These are phyloP conservation scores for Micractinium sp. DNA, from an alignment of 139 green algal species.

Conservation along the genomic window DNA sequence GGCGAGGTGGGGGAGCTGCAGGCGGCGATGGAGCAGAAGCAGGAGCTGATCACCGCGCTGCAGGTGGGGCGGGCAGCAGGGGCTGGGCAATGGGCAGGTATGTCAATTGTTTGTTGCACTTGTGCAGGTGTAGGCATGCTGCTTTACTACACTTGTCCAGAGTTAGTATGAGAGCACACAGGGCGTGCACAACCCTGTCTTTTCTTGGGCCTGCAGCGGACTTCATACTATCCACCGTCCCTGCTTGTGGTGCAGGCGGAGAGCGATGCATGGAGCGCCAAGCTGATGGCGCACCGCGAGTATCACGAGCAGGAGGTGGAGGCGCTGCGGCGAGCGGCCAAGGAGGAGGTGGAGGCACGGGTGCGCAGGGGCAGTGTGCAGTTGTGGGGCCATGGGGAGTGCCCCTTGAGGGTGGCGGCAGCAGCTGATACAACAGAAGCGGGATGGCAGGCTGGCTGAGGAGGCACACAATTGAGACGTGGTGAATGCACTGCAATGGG, in stretches of 20 bases:
- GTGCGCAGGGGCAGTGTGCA: background rate
- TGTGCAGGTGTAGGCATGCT: background rate
- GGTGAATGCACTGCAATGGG: background rate
- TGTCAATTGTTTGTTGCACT: no score
- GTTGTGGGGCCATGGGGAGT: background rate
- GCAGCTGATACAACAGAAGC: background rate
- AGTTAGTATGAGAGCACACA: background rate
- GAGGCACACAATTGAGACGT: background rate
- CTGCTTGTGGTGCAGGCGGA: conserved; percentile 4
- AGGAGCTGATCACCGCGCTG: conserved; percentile 25
- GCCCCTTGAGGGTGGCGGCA: no score
- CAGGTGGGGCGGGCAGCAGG: conserved; percentile 1
- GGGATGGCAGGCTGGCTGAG: no score
- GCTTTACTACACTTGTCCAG: no score
- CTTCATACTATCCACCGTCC: background rate
- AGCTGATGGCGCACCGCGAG: conserved; percentile 37
- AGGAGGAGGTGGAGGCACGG: background rate
- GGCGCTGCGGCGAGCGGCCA: background rate
- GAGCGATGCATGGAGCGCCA: conserved; percentile 28
- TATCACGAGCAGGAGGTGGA: conserved; percentile 22
- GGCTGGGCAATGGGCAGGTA: no score
- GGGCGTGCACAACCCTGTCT: background rate
- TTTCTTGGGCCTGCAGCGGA: background rate
- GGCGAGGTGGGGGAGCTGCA: conserved; percentile 28
- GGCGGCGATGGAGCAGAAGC: conserved; percentile 36